phyloP scores from a whole-genome alignment of 2,329 filamentous ascomycete genomes.

The Aspergillus oerlinghausenensis region DNA sequence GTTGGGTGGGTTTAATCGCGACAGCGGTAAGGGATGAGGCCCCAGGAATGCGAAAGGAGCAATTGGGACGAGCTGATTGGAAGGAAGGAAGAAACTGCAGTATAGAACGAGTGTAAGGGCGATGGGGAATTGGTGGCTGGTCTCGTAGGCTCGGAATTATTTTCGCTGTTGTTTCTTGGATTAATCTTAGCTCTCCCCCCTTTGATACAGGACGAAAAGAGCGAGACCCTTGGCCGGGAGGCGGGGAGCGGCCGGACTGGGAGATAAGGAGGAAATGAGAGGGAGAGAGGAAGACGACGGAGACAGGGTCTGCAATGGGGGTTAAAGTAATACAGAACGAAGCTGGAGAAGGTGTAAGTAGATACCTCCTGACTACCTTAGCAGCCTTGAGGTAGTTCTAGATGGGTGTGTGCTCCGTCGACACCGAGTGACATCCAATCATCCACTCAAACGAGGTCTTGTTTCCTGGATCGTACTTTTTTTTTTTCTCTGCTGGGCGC shows the following conservation, averaged over 20 bases:
- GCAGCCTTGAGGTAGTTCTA: neutral
- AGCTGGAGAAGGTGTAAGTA: neutral
- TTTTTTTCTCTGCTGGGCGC: constrained; percentile 1
- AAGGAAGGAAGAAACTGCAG: neutral
- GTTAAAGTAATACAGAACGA: neutral
- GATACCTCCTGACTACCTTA: neutral
- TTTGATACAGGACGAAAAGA: constrained; percentile 2
- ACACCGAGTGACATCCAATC: neutral
- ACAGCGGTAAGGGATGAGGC: constrained; percentile 11
- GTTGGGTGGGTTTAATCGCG: constrained; percentile 3
- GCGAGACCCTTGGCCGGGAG: neutral
- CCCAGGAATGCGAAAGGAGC: constrained; percentile 12
- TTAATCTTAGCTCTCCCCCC: constrained; percentile 1
- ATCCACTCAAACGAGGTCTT: neutral
- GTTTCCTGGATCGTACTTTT: neutral
- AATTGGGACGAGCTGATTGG: constrained; percentile 3
- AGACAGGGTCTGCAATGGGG: neutral
- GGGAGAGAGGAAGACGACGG: neutral
- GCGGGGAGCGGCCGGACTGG: neutral
- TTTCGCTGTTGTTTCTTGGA: constrained; percentile 1
- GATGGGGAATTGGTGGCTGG: constrained; percentile 2
- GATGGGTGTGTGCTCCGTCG: neutral
- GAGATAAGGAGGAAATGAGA: neutral
- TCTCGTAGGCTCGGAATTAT: neutral
- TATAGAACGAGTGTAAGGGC: neutral